These are phyloP conservation scores for Chaetothyriales sp. DNA, from an alignment of 2,329 filamentous ascomycete genomes.

Conservation along the genomic window DNA sequence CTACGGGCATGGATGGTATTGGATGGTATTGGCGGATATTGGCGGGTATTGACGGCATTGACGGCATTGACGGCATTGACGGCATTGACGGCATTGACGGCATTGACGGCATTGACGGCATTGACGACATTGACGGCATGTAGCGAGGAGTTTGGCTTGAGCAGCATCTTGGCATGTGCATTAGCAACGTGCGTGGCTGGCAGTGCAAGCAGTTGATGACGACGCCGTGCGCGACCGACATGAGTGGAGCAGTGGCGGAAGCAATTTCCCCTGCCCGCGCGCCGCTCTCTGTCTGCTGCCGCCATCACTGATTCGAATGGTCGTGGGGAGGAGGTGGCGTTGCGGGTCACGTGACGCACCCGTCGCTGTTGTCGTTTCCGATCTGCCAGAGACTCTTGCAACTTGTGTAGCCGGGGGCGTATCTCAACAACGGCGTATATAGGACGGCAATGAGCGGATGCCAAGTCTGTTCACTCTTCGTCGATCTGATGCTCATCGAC, in stretches of 20 bases:
- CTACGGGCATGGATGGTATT: conserved; percentile 11
- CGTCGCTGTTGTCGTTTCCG: background rate
- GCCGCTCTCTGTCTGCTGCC: no score
- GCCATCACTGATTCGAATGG: no score
- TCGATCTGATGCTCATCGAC: conserved; percentile 28
- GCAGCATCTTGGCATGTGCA: conserved; percentile 9
- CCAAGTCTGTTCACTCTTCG: conserved; percentile 24
- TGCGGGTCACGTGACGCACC: background rate
- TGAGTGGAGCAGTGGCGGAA: conserved; percentile 10
- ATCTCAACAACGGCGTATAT: background rate
- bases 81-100: no score
- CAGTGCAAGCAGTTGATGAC: conserved; percentile 3
- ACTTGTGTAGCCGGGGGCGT: background rate
- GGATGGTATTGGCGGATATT: no score
- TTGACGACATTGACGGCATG: conserved; percentile 7
- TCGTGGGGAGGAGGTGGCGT: no score
- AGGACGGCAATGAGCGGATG: conserved; percentile 22
- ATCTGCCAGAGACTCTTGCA: background rate
- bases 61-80: no score
- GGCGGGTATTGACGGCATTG: no score
- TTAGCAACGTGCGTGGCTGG: conserved; percentile 8
- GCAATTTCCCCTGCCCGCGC: no score
- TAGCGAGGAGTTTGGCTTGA: conserved; percentile 4
- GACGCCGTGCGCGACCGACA: background rate
- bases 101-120: no score